Conservation (phyloP, 108 stramenopile genomes). For the Pseudonitzschia delicatissima region DNA sequence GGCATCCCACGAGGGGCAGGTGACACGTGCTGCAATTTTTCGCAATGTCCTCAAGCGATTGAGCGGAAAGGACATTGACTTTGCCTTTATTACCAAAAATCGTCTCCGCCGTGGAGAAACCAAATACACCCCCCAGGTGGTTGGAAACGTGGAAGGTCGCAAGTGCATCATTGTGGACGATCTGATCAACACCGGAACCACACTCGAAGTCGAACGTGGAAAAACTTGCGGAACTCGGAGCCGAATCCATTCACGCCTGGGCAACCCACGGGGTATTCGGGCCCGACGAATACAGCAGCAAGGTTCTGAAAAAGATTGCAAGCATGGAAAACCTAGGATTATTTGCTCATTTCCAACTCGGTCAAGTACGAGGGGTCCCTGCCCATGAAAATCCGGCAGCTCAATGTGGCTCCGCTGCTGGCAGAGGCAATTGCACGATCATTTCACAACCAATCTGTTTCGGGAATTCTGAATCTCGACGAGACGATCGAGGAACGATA, state of each 20-base stretch:
- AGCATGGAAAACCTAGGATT: conserved; percentile 64
- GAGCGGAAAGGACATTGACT: conserved; percentile 64
- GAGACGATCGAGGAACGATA: conserved; percentile 42
- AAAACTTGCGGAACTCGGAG: conserved; percentile 58
- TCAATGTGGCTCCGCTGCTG: conserved; percentile 84
- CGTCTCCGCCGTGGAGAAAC: conserved; percentile 35
- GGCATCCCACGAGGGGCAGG: conserved; percentile 85
- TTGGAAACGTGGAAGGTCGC: conserved; percentile 75
- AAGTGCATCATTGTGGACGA: conserved; percentile 89
- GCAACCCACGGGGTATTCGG: conserved; percentile 87
- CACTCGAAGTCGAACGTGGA: conserved; percentile 58
- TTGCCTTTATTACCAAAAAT: conserved; percentile 74
- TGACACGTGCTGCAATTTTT: conserved; percentile 74
- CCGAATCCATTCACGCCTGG: conserved; percentile 78
- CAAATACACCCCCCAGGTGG: conserved; percentile 50
- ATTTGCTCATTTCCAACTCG: conserved; percentile 80
- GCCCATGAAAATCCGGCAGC: conserved; percentile 70
- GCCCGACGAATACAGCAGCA: conserved; percentile 22
- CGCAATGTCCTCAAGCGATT: conserved; percentile 73
- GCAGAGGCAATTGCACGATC: conserved; percentile 86
- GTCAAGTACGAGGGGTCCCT: conserved; percentile 39
- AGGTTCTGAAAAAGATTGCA: conserved; percentile 56
- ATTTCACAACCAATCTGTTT: conserved; percentile 71
- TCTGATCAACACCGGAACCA: conserved; percentile 82
- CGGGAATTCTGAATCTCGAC: conserved; percentile 67